Evolutionary conservation across 441 rosid genomes (phyloP).

Genomic region (Francoa sonchifolia): DNA sequence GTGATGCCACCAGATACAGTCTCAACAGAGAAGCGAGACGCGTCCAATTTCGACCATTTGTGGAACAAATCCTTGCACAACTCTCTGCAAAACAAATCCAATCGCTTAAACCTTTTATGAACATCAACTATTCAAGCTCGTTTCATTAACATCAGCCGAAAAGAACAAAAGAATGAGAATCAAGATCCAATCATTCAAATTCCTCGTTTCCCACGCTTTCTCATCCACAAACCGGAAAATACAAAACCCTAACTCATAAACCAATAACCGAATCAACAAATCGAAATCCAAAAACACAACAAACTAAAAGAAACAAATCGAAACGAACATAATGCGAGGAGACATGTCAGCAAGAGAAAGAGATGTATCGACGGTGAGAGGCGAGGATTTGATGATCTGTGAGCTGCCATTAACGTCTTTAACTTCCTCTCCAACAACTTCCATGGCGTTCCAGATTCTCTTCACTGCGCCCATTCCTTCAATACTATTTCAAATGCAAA

Average conservation of each 20-base stretch:
- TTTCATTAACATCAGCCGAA: not conserved
- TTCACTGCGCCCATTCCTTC: slow-evolving; percentile 29
- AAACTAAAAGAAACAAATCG: not conserved
- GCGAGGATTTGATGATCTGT: slow-evolving; percentile 31
- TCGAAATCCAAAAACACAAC: not conserved
- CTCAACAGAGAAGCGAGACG: slow-evolving; percentile 58
- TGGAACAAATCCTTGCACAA: slow-evolving; percentile 80
- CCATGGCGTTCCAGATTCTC: slow-evolving; percentile 34
- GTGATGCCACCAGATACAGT: slow-evolving; percentile 94
- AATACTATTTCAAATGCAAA: too few species aligned
- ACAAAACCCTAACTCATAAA: not conserved
- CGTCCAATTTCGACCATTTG: slow-evolving; percentile 55
- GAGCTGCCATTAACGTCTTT: slow-evolving; percentile 11
- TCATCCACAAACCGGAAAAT: too few species aligned
- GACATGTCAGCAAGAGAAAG: slow-evolving; percentile 36
- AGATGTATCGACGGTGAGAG: slow-evolving; percentile 38
- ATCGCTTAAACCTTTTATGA: not conserved
- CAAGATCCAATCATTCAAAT: too few species aligned
- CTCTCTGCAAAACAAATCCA: slow-evolving; percentile 30
- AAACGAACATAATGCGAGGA: slow-evolving; percentile 52
- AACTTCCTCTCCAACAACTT: slow-evolving; percentile 17
- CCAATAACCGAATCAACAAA: not conserved
- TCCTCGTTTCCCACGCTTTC: too few species aligned
- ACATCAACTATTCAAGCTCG: not conserved
- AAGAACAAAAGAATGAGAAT: not conserved